A percentile compares a stretch with the other conserved stretches of the same genome.
Conservation (phyloP, 2,329 filamentous ascomycete species). For the Lecanicillium sp. region DNA sequence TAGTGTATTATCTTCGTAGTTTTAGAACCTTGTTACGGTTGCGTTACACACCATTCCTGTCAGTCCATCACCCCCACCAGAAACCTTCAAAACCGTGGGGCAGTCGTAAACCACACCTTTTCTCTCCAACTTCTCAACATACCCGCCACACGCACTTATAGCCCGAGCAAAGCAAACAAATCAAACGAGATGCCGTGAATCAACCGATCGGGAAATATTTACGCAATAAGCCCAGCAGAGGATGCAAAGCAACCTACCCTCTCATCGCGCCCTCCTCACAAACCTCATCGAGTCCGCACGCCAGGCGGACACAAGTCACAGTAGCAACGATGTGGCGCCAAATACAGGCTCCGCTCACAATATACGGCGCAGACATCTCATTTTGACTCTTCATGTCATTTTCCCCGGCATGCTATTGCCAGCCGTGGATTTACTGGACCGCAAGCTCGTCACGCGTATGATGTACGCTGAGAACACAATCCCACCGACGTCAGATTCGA, state of each 20-base stretch:
- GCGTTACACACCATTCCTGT: too few species aligned
- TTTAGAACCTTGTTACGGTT: too few species aligned
- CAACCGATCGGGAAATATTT: neutral
- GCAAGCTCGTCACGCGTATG: constrained; percentile 57
- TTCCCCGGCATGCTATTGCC: constrained; percentile 76
- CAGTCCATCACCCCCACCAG: too few species aligned
- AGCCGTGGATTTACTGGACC: constrained; percentile 80
- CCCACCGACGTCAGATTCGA: neutral
- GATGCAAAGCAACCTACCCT: constrained; percentile 18
- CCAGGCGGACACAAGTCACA: too few species aligned
- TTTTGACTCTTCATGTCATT: constrained; percentile 78
- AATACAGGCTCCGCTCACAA: constrained; percentile 8
- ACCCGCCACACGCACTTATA: too few species aligned
- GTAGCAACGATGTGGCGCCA: constrained; percentile 1
- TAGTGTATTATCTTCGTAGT: too few species aligned
- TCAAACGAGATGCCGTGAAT: too few species aligned
- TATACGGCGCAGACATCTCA: constrained; percentile 38
- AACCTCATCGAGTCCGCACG: constrained; percentile 39
- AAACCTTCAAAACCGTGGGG: too few species aligned
- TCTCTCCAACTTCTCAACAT: too few species aligned
- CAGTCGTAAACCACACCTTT: too few species aligned
- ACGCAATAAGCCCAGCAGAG: neutral
- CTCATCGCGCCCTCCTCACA: constrained; percentile 36
- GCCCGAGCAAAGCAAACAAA: too few species aligned
- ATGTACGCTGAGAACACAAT: constrained; percentile 2